Evolutionary conservation across 768 basidiomycete species (phyloP).

Genomic region (Erythrobasidium yunnanense): DNA sequence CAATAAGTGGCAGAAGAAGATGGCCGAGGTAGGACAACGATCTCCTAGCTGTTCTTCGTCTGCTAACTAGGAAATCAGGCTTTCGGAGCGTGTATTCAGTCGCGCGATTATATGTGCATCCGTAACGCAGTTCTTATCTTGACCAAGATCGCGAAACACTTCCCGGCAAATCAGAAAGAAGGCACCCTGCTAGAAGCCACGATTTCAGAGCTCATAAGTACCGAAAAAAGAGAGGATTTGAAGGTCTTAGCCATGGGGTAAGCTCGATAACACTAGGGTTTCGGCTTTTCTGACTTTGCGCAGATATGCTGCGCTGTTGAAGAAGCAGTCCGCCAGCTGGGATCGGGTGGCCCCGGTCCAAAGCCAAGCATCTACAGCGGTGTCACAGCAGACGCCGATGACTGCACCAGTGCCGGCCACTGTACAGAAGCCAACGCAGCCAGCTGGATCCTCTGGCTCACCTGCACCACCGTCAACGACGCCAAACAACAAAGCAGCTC

Average conservation of each 20-base stretch:
- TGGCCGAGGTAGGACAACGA: slow-evolving; percentile 54
- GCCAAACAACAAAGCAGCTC: no score
- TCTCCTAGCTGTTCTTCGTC: no score
- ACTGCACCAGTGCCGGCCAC: no score
- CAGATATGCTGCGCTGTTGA: slow-evolving; percentile 19
- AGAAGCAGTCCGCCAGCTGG: slow-evolving; percentile 23
- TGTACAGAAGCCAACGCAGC: neutral
- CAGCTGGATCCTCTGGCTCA: neutral
- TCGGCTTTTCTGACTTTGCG: neutral
- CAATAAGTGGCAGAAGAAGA: slow-evolving; percentile 72
- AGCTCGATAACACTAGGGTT: slow-evolving; percentile 5
- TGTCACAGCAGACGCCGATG: no score
- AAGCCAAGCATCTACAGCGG: neutral
- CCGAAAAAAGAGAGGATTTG: slow-evolving; percentile 54
- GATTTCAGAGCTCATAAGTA: slow-evolving; percentile 48
- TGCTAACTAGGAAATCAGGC: slow-evolving; percentile 51
- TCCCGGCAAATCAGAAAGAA: slow-evolving; percentile 61
- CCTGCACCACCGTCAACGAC: no score
- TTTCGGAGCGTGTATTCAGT: slow-evolving; percentile 67
- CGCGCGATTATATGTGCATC: slow-evolving; percentile 90
- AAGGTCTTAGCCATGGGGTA: slow-evolving; percentile 39
- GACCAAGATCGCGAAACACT: slow-evolving; percentile 78
- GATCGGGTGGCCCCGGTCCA: neutral
- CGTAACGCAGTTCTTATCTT: slow-evolving; percentile 92
- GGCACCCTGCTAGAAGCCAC: slow-evolving; percentile 48